Conservation (phyloP, 306 rosid genomes). For the Quillaja saponaria region DNA sequence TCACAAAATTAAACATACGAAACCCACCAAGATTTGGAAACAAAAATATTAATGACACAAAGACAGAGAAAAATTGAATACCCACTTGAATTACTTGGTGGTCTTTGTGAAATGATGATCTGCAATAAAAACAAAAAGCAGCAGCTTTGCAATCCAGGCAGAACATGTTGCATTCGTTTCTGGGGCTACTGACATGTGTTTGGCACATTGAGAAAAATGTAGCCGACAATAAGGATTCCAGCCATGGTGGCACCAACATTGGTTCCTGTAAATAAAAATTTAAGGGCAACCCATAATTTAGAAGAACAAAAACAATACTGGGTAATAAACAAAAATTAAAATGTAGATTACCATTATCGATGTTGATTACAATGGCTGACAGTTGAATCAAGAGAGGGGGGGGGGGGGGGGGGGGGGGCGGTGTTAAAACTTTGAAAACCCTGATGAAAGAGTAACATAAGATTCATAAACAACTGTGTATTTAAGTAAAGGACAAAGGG, state of each 20-base stretch:
- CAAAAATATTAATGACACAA: background rate
- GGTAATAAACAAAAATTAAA: background rate
- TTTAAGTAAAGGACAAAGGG: slow-evolving; percentile 33
- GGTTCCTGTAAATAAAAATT: slow-evolving; percentile 32
- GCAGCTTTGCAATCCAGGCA: slow-evolving; percentile 53
- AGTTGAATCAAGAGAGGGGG: slow-evolving; percentile 13
- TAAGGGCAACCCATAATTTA: background rate
- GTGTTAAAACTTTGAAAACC: background rate
- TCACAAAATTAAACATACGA: no score
- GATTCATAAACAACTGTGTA: slow-evolving; percentile 33
- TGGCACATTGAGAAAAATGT: slow-evolving; percentile 52
- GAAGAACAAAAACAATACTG: background rate
- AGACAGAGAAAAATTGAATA: background rate
- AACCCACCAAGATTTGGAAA: background rate
- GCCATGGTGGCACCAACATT: slow-evolving; percentile 57
- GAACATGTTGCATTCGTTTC: slow-evolving; percentile 72
- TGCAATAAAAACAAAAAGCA: slow-evolving; percentile 61
- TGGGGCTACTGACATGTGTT: slow-evolving; percentile 38
- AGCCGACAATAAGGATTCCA: slow-evolving; percentile 49
- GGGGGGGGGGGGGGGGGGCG: background rate
- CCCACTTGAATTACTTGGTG: slow-evolving; percentile 69
- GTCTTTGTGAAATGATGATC: slow-evolving; percentile 54
- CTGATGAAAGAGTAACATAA: slow-evolving; percentile 42
- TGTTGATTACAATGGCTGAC: slow-evolving; percentile 22
- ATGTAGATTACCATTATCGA: slow-evolving; percentile 33